phyloP scores from a whole-genome alignment of 148 eudicot genomes.

The Cornus kousa region DNA sequence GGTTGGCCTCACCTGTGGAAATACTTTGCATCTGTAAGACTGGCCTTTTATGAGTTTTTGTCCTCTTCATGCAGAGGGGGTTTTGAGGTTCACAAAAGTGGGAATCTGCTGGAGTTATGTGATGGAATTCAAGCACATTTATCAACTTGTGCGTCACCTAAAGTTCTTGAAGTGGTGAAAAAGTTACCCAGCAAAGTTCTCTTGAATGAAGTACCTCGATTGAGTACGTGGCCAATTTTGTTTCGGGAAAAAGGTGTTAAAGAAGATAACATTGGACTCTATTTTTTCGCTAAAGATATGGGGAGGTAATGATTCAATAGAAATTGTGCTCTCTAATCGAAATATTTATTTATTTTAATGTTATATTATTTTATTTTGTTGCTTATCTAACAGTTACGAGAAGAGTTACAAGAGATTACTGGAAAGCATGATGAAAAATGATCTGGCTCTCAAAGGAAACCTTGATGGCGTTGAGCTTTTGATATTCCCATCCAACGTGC shows the following conservation, averaged over 20 bases:
- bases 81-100: slow-evolving; percentile 72
- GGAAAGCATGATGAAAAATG: slow-evolving; percentile 77
- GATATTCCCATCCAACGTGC: slow-evolving; percentile 85
- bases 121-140: slow-evolving; percentile 93
- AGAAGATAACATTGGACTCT: slow-evolving; percentile 78
- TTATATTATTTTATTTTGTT: background rate
- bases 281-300: slow-evolving; percentile 86
- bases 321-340: background rate
- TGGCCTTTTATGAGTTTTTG: slow-evolving; percentile 9
- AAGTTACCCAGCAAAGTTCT: slow-evolving; percentile 57
- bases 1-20: background rate
- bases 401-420: slow-evolving; percentile 73
- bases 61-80: slow-evolving; percentile 61
- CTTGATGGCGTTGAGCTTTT: slow-evolving; percentile 76
- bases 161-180: slow-evolving; percentile 68
- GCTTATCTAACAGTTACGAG: slow-evolving; percentile 57
- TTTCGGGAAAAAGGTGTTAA: slow-evolving; percentile 66
- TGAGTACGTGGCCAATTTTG: slow-evolving; percentile 73
- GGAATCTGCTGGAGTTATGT: slow-evolving; percentile 39
- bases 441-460: slow-evolving; percentile 77
- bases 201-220: slow-evolving; percentile 70
- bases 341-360: background rate
- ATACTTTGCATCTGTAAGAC: background rate
- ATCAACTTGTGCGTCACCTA: slow-evolving; percentile 71
- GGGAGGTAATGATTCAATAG: slow-evolving; percentile 49